Evolutionary conservation across 805 yeast genomes (phyloP), one percentile per base, ranked within the genome.

Genomic region (Lipomyces yamadae): DNA sequence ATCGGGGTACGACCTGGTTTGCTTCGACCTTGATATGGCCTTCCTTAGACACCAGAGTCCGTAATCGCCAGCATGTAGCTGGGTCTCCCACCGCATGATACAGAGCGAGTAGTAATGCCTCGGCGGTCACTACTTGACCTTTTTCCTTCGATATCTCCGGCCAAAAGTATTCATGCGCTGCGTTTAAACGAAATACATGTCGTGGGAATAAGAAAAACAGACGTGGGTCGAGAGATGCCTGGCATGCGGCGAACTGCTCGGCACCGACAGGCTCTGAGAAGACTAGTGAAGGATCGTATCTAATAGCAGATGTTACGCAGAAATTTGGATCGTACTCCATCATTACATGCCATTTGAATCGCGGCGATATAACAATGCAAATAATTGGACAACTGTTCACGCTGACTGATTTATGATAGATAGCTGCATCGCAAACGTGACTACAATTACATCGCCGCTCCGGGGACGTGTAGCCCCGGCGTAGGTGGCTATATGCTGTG

Each of bases 201-300:
- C 70, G 68, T 10, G 68, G 65, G 55, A 66, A 67, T n/a, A 67
- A 54, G 50, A 68, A 66, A 58, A 64, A 69, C 30, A 45, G 54
- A 3, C 54, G 50, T 2, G 70, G 58, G n/a, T 68, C 66, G 35
- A 63, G 68, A 15, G 60, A 24, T 33, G 62, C 61, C 53, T 61
- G 60, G 60, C 62, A 58, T 24, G 59, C 54, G 18, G 60, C 66
- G 45, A 65, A 67, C 33, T 55, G 42, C 32, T 34, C 66, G 6
- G 33, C 53, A 18, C n/a, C 75, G 35, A 54, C 29, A 6, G 58
- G 15, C 10, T 55, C n/a, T 30, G 74, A 15, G 32, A 54, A 55
- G 24, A 63, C 24, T 4, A 70, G 60, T 13, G 64, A 37, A 11
- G 70, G 70, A 48, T 62, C 69, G 58, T 70, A 71, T 30, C 71